Conservation (phyloP, 495 filamentous ascomycete genomes). For the Sordaria brevicollis region DNA sequence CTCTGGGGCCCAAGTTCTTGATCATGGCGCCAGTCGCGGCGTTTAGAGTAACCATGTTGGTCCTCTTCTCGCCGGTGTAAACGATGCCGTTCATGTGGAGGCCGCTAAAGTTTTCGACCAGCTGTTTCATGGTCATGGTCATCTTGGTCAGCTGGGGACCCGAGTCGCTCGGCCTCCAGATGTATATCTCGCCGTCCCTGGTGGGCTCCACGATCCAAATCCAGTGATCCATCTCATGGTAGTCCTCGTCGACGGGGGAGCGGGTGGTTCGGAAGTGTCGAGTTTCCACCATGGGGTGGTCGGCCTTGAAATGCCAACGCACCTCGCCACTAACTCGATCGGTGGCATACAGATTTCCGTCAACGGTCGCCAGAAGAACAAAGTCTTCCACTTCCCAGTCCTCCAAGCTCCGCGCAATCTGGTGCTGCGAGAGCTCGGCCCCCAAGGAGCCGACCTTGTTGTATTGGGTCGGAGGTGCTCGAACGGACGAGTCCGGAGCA, state of each 20-base stretch:
- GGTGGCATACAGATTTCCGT: slow-evolving; percentile 88
- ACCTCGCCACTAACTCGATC: slow-evolving; percentile 76
- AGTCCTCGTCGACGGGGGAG: slow-evolving; percentile 46
- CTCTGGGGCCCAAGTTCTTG: slow-evolving; percentile 38
- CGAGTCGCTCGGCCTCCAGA: slow-evolving; percentile 63
- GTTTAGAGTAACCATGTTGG: slow-evolving; percentile 76
- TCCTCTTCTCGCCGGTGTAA: slow-evolving; percentile 88
- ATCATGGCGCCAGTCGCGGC: slow-evolving; percentile 68
- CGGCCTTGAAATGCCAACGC: slow-evolving; percentile 74
- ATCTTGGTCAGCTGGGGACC: slow-evolving; percentile 69
- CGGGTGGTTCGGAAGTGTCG: slow-evolving; percentile 67
- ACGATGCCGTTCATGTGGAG: slow-evolving; percentile 63
- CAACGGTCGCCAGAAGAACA: slow-evolving; percentile 98
- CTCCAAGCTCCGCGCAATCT: slow-evolving; percentile 89
- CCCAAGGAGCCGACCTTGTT: slow-evolving; percentile 39
- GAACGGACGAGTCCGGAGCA: slow-evolving; percentile 82
- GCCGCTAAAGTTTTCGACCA: slow-evolving; percentile 61
- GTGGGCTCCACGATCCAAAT: slow-evolving; percentile 97
- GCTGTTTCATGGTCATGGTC: slow-evolving; percentile 69
- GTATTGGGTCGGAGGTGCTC: slow-evolving; percentile 66
- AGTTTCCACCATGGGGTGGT: slow-evolving; percentile 82
- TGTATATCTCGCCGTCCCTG: slow-evolving; percentile 77
- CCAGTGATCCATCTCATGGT: slow-evolving; percentile 63
- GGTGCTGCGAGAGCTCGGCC: slow-evolving; percentile 64
- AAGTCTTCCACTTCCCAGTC: slow-evolving; percentile 99